Base-by-base conservation (phyloP, 495 filamentous ascomycete species). In the Haplographium delicatum region DNA sequence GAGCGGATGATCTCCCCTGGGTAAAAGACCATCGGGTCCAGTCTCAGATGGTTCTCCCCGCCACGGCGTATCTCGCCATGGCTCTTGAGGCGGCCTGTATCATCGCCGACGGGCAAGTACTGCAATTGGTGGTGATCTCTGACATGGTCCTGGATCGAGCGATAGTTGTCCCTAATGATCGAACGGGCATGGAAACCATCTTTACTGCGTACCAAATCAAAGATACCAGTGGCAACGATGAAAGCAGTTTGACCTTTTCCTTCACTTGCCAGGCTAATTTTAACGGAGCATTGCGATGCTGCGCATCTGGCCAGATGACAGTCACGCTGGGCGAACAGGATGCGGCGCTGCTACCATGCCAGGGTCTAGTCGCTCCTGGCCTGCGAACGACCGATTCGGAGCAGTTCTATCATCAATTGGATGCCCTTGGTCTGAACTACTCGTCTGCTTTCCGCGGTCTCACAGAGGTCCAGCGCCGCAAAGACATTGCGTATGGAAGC, bases 11-110 rank as follows among this genome's bases (percentile, higher is more conserved):
- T 35, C 50, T 71, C 0, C 75, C 75, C 0, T 84, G 78, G 79
- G 46, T 82, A 1, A 42, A 62, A 9, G 74, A 79, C 31, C 79
- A 82, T 59, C 66, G 61, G 47, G 60, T 77, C 28, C 72, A 75
- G 41, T 65, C 62, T 1, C 46, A 69, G 39, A 69, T 62, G 1
- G 65, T 87, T 1, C 82, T 83, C 50, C 83, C 84, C 16, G 76
- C 74, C 49, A 73, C 80, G 4, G 78, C 72, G 0, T 85, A 76
- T 49, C 53, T 80, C 24, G 65, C 72, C 3, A 79, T 81, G 66
- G 78, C 74, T 2, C 44, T 82, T 0, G 82, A 87, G 48, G 52
- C 45, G 1, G 34, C 40, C 10, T 13, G 5, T 6, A 15, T 44
- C 26, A 7, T 42, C 2, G 38, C 24, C 1, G 25, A 19, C 1